Conservation (phyloP, 306 rosid species). For the Fagus crenata region DNA sequence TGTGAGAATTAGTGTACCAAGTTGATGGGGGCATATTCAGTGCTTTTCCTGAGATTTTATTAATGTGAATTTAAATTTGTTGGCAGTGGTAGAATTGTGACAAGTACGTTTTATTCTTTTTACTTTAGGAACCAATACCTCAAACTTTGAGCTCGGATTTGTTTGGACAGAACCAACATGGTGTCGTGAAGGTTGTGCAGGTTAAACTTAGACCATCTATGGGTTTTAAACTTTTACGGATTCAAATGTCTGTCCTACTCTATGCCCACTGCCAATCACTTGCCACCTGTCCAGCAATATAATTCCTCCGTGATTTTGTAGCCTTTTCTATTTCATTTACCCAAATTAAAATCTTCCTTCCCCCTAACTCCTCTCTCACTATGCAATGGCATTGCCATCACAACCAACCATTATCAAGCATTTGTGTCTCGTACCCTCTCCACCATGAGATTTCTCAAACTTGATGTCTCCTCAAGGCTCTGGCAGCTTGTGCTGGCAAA, state of each 20-base stretch:
- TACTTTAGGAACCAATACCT: background rate
- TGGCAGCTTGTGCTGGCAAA: too few species aligned
- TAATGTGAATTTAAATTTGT: slow-evolving; percentile 2
- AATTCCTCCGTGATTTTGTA: too few species aligned
- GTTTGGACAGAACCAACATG: background rate
- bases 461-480: too few species aligned
- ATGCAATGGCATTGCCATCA: too few species aligned
- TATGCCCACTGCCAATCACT: too few species aligned
- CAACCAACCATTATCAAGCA: too few species aligned
- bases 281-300: too few species aligned
- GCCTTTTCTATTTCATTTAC: too few species aligned
- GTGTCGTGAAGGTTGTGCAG: background rate
- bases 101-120: background rate
- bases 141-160: background rate
- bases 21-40: background rate
- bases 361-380: too few species aligned
- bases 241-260: background rate
- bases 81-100: background rate
- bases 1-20: background rate
- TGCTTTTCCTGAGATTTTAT: slow-evolving; percentile 6
- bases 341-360: too few species aligned
- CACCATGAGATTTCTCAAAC: too few species aligned
- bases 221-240: background rate
- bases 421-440: too few species aligned
- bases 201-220: background rate